phyloP scores from a whole-genome alignment of 106 monocot species.

The Dendrobium nobile region DNA sequence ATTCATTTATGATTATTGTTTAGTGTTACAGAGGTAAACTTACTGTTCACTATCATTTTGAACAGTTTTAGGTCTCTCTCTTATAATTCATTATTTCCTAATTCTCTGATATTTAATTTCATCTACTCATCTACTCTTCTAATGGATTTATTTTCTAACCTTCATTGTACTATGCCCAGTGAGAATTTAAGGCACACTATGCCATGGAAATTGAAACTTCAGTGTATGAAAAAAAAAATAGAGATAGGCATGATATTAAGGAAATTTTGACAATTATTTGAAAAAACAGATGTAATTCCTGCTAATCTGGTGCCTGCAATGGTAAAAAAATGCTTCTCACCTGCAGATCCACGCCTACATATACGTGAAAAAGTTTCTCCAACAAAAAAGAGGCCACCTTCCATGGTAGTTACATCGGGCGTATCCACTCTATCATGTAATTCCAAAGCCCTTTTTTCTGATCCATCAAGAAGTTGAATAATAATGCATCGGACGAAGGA shows the following conservation, averaged over 20 bases:
- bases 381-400: constrained; percentile 52
- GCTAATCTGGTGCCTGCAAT: not conserved
- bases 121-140: not conserved
- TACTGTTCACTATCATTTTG: not conserved
- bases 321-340: constrained; percentile 15
- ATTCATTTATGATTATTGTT: not conserved
- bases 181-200: not conserved
- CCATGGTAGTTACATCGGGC: constrained; percentile 10
- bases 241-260: not conserved
- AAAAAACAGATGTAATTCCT: not conserved
- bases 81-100: not conserved
- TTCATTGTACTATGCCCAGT: not conserved
- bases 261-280: not conserved
- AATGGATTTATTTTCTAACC: not conserved
- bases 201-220: not conserved
- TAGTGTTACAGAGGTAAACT: not conserved
- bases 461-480: constrained; percentile 61
- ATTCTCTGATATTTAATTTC: not conserved
- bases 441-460: constrained; percentile 40
- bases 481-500: constrained; percentile 52
- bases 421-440: constrained; percentile 16
- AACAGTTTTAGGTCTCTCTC: not conserved
- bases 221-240: not conserved
- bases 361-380: constrained; percentile 75
- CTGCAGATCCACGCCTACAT: constrained; percentile 86